Base-by-base conservation (phyloP, 345 rosid genomes). In the Moricandia arvensis region DNA sequence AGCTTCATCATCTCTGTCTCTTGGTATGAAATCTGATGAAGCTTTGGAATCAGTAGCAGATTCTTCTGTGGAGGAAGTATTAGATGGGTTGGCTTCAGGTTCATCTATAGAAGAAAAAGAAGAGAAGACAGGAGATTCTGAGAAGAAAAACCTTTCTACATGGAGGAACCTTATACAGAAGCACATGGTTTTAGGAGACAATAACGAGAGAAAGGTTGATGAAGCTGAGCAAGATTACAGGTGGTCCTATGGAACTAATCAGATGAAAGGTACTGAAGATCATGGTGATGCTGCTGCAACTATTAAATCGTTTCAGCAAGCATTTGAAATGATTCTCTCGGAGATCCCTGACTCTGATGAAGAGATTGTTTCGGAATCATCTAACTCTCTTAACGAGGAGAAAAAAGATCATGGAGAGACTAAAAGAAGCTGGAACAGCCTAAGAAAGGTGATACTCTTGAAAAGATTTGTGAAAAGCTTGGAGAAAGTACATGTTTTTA, bases 381-480 rank as follows among this genome's bases (percentile, higher is more conserved):
- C 75, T 27, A 63, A 61, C 8, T 53, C 82, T 55, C 17, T 38
- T 49, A 68, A 68, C 55, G 69, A 51, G 53, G 60, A 67, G 73
- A 66, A 45, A 45, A 17, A 66, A 72, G 53, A 68, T 30, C 85
- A 75, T 63, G 64, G n/a, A 57, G 66, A 63, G 81, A 81, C 66
- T 49, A 88, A 62, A 18, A 87, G 66, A 66, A 83, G 83, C 63
- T 90, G 99, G 99, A 90, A 93, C 85, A 88, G 84, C 75, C 63
- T 95, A 75, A 92, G 86, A 77, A 92, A 86, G 53, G 68, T 89
- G 18, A 72, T 95, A 62, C 84, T 88, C 69, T 81, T 90, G 71
- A 88, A 81, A 82, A 88, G 96, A 80, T 95, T 95, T 68, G 87
- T 92, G 53, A 92, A 83, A 83, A 85, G 88, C 33, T 72, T 95